Percentiles rank a stretch among this genome's conserved stretches.
Conservation (phyloP, 2,329 filamentous ascomycete species). For the Alternaria viburni region DNA sequence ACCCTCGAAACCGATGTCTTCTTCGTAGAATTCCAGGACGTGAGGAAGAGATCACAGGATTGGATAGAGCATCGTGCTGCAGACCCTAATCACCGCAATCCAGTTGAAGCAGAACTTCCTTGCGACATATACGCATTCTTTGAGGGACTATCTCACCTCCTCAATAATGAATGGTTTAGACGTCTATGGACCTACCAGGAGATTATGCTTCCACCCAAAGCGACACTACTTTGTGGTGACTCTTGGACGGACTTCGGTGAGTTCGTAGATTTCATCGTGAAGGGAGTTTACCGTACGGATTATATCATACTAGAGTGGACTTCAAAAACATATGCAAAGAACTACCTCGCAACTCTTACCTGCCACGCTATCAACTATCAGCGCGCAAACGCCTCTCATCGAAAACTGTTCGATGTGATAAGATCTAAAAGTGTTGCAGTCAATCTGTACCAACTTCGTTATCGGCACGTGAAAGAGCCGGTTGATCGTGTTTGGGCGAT, state of each 20-base stretch:
- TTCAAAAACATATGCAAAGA: no score
- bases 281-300: no score
- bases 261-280: fast-evolving
- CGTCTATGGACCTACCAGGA: background rate
- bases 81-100: no score
- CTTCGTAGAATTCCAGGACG: background rate
- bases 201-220: background rate
- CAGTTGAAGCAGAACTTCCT: no score
- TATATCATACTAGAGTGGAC: no score
- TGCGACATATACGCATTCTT: no score
- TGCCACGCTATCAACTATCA: no score
- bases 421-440: no score
- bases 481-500: background rate
- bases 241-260: background rate
- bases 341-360: no score
- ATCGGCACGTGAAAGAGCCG: background rate
- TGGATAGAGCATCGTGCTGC: no score
- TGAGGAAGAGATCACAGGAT: fast-evolving
- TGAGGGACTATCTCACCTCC: background rate
- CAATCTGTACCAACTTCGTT: fast-evolving
- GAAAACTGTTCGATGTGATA: no score
- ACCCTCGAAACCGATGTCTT: background rate
- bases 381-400: no score
- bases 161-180: background rate
- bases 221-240: fast-evolving